Evolutionary conservation across 441 rosid genomes (phyloP), one percentile per base, ranked within the genome.

Genomic region (Arabidopsis hybrid): DNA sequence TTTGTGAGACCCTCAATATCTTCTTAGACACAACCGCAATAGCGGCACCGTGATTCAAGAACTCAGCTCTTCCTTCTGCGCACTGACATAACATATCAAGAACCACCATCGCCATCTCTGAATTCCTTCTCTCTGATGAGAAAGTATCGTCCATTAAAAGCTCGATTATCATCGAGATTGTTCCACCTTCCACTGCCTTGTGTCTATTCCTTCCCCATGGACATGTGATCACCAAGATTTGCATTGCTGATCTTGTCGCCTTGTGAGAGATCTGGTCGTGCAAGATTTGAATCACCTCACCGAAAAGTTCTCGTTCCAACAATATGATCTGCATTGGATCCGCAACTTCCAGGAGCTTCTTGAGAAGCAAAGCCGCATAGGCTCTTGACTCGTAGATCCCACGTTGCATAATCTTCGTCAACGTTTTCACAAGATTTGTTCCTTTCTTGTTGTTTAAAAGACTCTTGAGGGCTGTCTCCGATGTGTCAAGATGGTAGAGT

Each of bases 31-130:
- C 92, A 7, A 92, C 75, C 0, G 97, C 94, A 12, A 95, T 59
- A 43, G 94, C 96, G 0, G 96, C 97, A 6, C 85, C 87, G 11
- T 95, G 99, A 43, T 73, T 75, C 64, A 91, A 69, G 69, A 95
- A 75, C 77, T 88, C 89, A 3, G 96, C 85, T 73, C 99, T 81
- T 59, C 97, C 99, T 69, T 95, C 97, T 2, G 97, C 95, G 11
- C 89, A 83, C 21, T 78, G 85, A 58, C 93, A 91, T 51, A 85
- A 38, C 78, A 82, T 58, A 71, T 92, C 91, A 59, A 92, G 68
- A 40, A 86, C 83, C 18, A 73, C 75, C 9, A 95, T 60, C 1
- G 78, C 86, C 92, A 92, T 83, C 81, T 92, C 99, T 7, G 78
- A 67, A 14, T 46, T 21, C 73, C 93, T 81, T 62, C 78, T 85